Evolutionary conservation across 441 rosid genomes (phyloP), one percentile per base, ranked within the genome.

Genomic region (Raphanus hybrid): DNA sequence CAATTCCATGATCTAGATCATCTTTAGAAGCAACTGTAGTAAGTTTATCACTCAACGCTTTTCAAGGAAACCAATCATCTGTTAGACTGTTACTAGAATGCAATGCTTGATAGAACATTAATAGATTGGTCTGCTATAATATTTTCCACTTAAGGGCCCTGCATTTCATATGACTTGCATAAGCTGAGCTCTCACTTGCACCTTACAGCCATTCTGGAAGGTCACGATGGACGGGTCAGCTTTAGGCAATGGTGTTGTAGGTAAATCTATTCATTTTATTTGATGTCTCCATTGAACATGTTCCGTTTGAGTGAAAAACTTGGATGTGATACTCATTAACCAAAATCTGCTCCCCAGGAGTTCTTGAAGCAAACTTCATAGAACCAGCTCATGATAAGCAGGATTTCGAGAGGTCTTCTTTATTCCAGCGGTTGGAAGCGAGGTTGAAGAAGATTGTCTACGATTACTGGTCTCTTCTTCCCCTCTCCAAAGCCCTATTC

Each of bases 311-410:
- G 48, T 8, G 60, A 14, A 15, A 63, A 5, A 6, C 20, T 35
- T 60, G 48, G 61, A 29, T 23, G 20, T 34, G 71, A 65, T 6
- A 58, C 70, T 61, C 60, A 61, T 39, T 39, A 45, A 73, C 18
- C 27, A 62, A 78, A 64, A 35, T 74, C 26, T 70, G 62, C 77
- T 84, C 55, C 67, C 12, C 75, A 95, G 99, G 99, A 74, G 93
- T 91, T 80, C 91, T 95, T 76, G 98, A 95, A 87, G 99, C 91
- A 67, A 91, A 95, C 86, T 95, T 95, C 80, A 88, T 95, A 64
- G 99, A 95, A 84, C 99, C 99, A 9, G 97, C 99, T 9, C 99
- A 95, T 80, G 94, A 95, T 82, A 95, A 95, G 87, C 99, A 95
- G 73, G 99, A 87, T 75, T 95, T 95, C 75, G 99, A 95, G 89